Base-by-base conservation (phyloP, 2,329 filamentous ascomycete genomes). In the Aschersonia sp. region DNA sequence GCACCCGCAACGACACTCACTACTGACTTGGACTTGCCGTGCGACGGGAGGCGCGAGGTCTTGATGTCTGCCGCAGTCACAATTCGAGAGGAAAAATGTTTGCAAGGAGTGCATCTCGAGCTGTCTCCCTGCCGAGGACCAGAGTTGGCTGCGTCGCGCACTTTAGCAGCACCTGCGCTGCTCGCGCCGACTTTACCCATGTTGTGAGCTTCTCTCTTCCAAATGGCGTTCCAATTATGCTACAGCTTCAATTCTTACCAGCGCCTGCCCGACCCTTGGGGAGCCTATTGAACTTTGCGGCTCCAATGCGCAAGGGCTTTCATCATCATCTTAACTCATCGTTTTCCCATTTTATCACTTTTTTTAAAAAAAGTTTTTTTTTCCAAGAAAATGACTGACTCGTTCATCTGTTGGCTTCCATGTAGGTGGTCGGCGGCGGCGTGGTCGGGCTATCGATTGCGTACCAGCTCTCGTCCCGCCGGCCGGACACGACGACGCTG, bases 371-470 rank as follows among this genome's bases (percentile, higher is more conserved):
- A n/a, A n/a, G n/a, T n/a, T n/a, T 22, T 22, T 22, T 22, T 22
- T 22, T 22, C 4, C 4, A 5, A 12, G 12, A 12, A 37, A 8
- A 37, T 37, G 35, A 9, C 12, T 37, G 35, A 12, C 35, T 12
- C 35, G 35, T 9, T 12, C 35, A 37, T 8, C 8, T 9, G 4
- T 37, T 37, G 35, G 12, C 35, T 8, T 8, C 12, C 35, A 22
- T 22, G 35, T 51, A 77, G 69, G 69, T 79, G 35, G 71, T 79
- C 47, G 76, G 76, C 54, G 76, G 70, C 54, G 76, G 76, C 53
- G 74, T 86, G 0, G 82, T 95, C 37, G 89, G 89, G 9, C 76
- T 95, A 2, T 84, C 89, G 7, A 76, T 88, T 48, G 86, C 87
- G 5, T 76, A 84, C 5, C 74, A 81, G 52, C 74, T 95, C 30